Conservation (phyloP, 2,329 filamentous ascomycete genomes). For the Trichoderma afroharzianum region DNA sequence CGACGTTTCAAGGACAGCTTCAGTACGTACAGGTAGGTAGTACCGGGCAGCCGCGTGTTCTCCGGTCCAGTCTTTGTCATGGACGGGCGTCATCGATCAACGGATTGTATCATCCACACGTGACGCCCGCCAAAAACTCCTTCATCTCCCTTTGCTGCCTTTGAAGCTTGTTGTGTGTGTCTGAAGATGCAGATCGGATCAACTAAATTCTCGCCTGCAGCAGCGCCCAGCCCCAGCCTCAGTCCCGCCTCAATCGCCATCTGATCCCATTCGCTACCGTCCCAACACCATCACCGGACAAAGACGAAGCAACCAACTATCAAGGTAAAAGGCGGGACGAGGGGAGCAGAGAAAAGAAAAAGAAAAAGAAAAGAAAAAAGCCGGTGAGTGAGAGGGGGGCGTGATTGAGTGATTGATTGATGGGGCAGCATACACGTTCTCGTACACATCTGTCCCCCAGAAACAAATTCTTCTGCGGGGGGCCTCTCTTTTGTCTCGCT, state of each 20-base stretch:
- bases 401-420: background rate
- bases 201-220: background rate
- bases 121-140: background rate
- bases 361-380: too few relatives aligned
- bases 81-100: background rate
- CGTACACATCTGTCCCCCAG: background rate
- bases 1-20: background rate
- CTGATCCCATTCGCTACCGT: background rate
- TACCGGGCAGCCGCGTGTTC: background rate
- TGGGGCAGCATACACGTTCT: background rate
- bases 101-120: constrained; percentile 10
- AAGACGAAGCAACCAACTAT: too few relatives aligned
- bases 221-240: background rate
- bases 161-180: background rate
- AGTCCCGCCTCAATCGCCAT: background rate
- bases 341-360: background rate
- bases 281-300: background rate
- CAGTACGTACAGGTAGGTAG: too few relatives aligned
- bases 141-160: background rate
- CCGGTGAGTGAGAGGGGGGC: background rate
- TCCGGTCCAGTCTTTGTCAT: background rate
- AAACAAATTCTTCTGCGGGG: background rate
- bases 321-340: background rate
- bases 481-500: background rate
- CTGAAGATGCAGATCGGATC: background rate